These are phyloP conservation scores for Elsinoe perseae DNA, from an alignment of 2,329 filamentous ascomycete species.

Conservation along the genomic window DNA sequence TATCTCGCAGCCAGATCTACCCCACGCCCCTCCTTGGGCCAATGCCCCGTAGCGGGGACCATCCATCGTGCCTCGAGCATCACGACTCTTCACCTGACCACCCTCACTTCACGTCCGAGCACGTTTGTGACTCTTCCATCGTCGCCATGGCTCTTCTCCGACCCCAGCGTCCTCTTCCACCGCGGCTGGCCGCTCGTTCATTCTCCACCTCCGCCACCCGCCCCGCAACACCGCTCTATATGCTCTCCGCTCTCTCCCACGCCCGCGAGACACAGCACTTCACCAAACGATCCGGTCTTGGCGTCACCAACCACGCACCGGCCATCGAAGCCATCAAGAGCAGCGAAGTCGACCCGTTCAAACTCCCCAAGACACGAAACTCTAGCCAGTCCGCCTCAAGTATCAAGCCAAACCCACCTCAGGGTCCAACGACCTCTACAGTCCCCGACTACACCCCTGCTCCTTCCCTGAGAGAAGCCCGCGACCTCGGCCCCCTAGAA, in stretches of 20 bases:
- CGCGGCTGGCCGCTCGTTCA: neutral
- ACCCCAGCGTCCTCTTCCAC: neutral
- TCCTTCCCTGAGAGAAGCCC: neutral
- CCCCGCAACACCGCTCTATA: conserved; percentile 10
- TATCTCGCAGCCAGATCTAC: neutral
- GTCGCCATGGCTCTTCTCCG: neutral
- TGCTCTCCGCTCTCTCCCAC: conserved; percentile 14
- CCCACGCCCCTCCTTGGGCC: neutral
- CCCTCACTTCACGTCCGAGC: neutral
- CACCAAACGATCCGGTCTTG: conserved; percentile 11
- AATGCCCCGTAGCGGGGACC: neutral
- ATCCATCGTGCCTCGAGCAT: neutral
- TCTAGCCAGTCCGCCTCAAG: neutral
- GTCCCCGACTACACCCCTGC: neutral
- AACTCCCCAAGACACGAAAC: neutral
- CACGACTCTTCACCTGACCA: neutral
- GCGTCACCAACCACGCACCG: conserved; percentile 14
- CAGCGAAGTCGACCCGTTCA: conserved; percentile 15
- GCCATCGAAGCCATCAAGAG: conserved; percentile 15
- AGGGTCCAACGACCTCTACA: neutral
- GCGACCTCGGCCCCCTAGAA: neutral
- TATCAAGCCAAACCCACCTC: neutral
- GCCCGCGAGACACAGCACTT: conserved; percentile 14
- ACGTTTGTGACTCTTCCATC: neutral
- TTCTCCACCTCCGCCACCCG: conserved; percentile 2